Evolutionary conservation across 441 rosid genomes (phyloP).

Genomic region (Pelargonium exstipulatum): DNA sequence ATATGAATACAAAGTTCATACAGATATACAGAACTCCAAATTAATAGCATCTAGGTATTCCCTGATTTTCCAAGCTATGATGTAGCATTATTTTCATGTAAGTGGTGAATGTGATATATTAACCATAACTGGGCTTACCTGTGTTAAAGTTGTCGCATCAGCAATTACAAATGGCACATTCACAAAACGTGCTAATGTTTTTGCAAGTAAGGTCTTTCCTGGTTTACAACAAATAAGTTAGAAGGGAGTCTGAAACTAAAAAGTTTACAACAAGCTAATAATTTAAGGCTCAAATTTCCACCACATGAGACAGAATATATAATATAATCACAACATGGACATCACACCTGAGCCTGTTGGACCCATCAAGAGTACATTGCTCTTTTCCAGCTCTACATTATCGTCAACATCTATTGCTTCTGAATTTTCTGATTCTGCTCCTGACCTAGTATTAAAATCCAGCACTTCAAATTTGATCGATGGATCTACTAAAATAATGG

Average conservation of each 20-base stretch:
- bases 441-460: conserved; percentile 66
- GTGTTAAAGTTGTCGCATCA: conserved; percentile 91
- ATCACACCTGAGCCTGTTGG: conserved; percentile 90
- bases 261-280: background rate
- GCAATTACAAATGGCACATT: conserved; percentile 96
- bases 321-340: conserved; percentile 12
- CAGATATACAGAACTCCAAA: background rate
- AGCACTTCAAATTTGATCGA: conserved; percentile 27
- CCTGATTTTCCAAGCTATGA: background rate
- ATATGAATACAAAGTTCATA: background rate
- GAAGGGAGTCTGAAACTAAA: conserved; percentile 1
- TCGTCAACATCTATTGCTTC: conserved; percentile 53
- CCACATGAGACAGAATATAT: conserved; percentile 2
- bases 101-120: background rate
- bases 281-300: conserved; percentile 13
- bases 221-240: conserved; percentile 34
- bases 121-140: conserved; percentile 39
- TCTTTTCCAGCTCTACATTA: conserved; percentile 83
- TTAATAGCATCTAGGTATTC: background rate
- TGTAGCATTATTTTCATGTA: background rate
- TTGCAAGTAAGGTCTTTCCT: conserved; percentile 96
- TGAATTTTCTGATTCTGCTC: conserved; percentile 44
- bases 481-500: background rate
- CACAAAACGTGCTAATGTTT: conserved; percentile 87
- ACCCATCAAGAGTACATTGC: conserved; percentile 91